Conservation (phyloP, 176 grass and related monocot genomes). For the Avena eriantha region DNA sequence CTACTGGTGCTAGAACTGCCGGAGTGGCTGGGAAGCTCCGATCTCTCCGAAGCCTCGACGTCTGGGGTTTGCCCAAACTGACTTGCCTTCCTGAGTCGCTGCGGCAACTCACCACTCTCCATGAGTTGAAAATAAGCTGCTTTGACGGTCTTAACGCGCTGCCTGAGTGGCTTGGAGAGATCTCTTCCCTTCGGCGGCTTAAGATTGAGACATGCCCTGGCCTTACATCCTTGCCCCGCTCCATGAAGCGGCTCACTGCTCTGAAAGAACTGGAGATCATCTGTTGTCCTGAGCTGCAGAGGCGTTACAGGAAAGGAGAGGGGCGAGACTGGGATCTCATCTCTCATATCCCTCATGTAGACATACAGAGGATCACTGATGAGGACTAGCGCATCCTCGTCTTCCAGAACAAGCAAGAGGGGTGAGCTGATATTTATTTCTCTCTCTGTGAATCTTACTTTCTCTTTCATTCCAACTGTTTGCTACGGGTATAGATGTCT, state of each 20-base stretch:
- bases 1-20: neutral
- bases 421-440: neutral
- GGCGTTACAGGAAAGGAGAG: slow-evolving; percentile 3
- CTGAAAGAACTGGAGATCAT: neutral
- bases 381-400: neutral
- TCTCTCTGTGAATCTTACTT: neutral
- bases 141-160: neutral
- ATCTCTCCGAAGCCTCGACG: neutral
- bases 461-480: neutral
- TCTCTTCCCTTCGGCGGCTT: neutral
- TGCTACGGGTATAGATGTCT: neutral
- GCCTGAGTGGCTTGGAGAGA: slow-evolving; percentile 12
- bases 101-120: neutral
- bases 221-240: neutral
- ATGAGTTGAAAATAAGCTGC: neutral
- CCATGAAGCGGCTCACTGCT: slow-evolving; percentile 2
- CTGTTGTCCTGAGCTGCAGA: neutral
- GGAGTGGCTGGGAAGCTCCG: neutral
- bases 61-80: slow-evolving; percentile 5
- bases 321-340: neutral
- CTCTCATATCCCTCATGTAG: neutral
- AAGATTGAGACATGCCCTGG: slow-evolving; percentile 4
- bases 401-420: neutral
- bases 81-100: neutral
- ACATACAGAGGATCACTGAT: slow-evolving; percentile 9